Percentiles rank a stretch among this genome's conserved stretches.
Conservation (phyloP, 768 basidiomycete species). For the Mycena pura region DNA sequence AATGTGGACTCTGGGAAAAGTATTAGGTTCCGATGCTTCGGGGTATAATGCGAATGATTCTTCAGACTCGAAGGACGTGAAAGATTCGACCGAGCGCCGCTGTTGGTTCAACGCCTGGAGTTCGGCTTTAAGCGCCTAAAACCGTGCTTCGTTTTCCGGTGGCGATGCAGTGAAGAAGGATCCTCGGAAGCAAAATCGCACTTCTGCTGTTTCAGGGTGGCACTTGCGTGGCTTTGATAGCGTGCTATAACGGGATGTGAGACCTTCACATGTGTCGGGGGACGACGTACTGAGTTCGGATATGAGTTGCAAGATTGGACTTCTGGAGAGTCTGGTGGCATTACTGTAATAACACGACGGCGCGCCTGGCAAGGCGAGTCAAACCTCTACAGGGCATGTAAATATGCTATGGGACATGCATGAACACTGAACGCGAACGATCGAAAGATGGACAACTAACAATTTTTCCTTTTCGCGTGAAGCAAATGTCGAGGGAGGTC, state of each 20-base stretch:
- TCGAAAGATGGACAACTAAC: not conserved
- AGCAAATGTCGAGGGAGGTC: slow-evolving; percentile 20
- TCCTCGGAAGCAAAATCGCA: too few species aligned
- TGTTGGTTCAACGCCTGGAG: too few species aligned
- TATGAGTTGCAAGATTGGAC: slow-evolving; percentile 21
- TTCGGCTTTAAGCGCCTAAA: too few species aligned
- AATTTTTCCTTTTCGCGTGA: slow-evolving; percentile 15
- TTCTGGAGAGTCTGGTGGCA: slow-evolving; percentile 21
- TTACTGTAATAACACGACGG: not conserved
- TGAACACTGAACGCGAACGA: not conserved
- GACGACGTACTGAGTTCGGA: slow-evolving; percentile 23
- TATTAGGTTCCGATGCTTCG: not conserved
- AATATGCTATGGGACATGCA: slow-evolving; percentile 8
- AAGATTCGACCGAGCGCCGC: slow-evolving; percentile 15
- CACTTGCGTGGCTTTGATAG: too few species aligned
- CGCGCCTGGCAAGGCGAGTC: not conserved
- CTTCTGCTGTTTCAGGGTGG: too few species aligned
- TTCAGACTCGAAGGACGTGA: slow-evolving; percentile 14
- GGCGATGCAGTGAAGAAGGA: too few species aligned
- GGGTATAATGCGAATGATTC: slow-evolving; percentile 18
- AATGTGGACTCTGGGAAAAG: too few species aligned
- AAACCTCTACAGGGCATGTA: slow-evolving; percentile 11
- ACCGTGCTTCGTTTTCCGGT: too few species aligned
- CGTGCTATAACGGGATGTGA: too few species aligned
- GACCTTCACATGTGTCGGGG: too few species aligned